phyloP scores from a whole-genome alignment of 768 basidiomycete species.

The Kwoniella sp. region DNA sequence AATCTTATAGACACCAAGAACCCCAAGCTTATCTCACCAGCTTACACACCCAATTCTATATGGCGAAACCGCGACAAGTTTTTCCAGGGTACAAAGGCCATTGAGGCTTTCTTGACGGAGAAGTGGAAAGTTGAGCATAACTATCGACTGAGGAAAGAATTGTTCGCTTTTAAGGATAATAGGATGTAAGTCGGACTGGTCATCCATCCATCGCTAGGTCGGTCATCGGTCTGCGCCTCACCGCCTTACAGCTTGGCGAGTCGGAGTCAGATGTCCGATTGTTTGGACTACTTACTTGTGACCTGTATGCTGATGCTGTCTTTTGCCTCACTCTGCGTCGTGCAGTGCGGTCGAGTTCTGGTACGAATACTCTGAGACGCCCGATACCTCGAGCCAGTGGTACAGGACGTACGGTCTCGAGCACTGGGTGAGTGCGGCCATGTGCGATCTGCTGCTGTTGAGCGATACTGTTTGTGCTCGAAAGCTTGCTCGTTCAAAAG shows the following conservation, averaged over 20 bases:
- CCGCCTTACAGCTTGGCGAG: neutral
- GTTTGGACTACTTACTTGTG: neutral
- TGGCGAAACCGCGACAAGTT: slow-evolving; percentile 66
- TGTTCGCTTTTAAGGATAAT: slow-evolving; percentile 64
- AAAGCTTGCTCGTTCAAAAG: no score
- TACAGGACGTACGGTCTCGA: slow-evolving; percentile 52
- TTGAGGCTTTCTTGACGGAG: slow-evolving; percentile 60
- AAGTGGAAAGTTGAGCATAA: slow-evolving; percentile 64
- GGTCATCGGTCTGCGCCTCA: neutral
- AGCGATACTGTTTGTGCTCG: no score
- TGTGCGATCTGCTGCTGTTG: no score
- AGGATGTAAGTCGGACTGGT: slow-evolving; percentile 58
- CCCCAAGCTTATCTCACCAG: slow-evolving; percentile 57
- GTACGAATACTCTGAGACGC: slow-evolving; percentile 59
- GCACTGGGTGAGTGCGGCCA: slow-evolving; percentile 60
- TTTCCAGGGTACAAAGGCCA: slow-evolving; percentile 59
- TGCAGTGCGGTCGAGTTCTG: slow-evolving; percentile 59
- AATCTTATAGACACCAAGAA: slow-evolving; percentile 35
- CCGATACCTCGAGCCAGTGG: slow-evolving; percentile 34
- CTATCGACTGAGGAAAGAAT: slow-evolving; percentile 62
- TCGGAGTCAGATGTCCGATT: neutral
- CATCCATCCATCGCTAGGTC: neutral
- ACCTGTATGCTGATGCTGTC: no score
- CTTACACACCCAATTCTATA: slow-evolving; percentile 63
- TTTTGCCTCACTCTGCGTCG: no score